These are phyloP conservation scores for Sistotremastrum suecicum DNA, from an alignment of 768 basidiomycete species.

Conservation along the genomic window DNA sequence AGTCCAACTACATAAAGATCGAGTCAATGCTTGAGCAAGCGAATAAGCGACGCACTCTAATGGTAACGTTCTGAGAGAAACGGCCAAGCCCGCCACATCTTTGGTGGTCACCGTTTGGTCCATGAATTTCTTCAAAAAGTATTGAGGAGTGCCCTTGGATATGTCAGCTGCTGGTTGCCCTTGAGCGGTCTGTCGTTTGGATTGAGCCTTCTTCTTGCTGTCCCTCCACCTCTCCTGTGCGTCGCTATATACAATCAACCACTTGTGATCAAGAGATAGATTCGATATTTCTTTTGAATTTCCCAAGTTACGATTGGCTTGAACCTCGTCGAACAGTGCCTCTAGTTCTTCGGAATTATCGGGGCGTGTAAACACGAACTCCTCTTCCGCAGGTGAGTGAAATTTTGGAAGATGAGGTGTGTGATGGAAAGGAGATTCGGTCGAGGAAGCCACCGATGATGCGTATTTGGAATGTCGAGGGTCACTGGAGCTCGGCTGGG, in stretches of 20 bases:
- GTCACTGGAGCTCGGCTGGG: slow-evolving; percentile 22
- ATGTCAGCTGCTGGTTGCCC: slow-evolving; percentile 35
- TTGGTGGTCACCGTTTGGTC: slow-evolving; percentile 74
- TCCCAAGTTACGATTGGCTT: slow-evolving; percentile 50
- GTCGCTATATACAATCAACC: slow-evolving; percentile 77
- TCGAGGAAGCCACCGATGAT: slow-evolving; percentile 34
- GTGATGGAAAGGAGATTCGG: slow-evolving; percentile 40
- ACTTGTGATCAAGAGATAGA: slow-evolving; percentile 73
- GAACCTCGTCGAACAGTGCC: slow-evolving; percentile 63
- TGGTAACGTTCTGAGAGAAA: slow-evolving; percentile 69
- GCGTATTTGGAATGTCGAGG: slow-evolving; percentile 40
- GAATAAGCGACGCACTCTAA: slow-evolving; percentile 38
- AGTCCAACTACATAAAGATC: slow-evolving; percentile 51
- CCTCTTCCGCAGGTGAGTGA: slow-evolving; percentile 26
- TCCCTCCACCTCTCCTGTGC: slow-evolving; percentile 70
- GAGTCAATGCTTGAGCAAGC: not conserved
- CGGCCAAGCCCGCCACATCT: slow-evolving; percentile 61
- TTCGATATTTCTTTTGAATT: slow-evolving; percentile 30
- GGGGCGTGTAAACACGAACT: slow-evolving; percentile 69
- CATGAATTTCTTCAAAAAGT: slow-evolving; percentile 85
- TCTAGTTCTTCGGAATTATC: slow-evolving; percentile 67
- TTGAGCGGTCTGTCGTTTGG: slow-evolving; percentile 42
- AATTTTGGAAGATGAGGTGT: slow-evolving; percentile 23
- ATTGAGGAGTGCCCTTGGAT: slow-evolving; percentile 69
- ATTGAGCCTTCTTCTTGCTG: slow-evolving; percentile 48